A percentile compares a stretch with the other conserved stretches of the same genome.
Evolutionary conservation across 768 basidiomycete genomes (phyloP).

Genomic region (Chiua virens): DNA sequence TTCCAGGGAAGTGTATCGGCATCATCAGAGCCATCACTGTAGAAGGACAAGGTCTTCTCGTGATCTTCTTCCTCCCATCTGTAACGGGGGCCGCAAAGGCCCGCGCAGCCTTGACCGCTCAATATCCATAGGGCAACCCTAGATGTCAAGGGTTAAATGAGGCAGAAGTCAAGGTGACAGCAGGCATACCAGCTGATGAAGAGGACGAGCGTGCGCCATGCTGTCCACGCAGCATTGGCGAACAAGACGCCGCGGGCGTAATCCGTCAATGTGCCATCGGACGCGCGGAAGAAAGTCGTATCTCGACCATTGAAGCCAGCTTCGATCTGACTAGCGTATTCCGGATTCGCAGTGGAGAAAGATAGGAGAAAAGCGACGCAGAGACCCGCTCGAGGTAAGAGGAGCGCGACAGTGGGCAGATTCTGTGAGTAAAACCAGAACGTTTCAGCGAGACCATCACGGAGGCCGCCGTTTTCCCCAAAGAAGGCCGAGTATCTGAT

Average conservation of each 20-base stretch:
- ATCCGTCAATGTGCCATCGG: conserved; percentile 63
- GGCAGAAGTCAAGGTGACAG: neutral
- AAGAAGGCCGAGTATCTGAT: conserved; percentile 71
- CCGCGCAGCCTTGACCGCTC: conserved; percentile 74
- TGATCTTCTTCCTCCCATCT: conserved; percentile 81
- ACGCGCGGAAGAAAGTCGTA: conserved; percentile 66
- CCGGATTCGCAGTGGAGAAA: conserved; percentile 53
- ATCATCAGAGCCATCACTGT: conserved; percentile 46
- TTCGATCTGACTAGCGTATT: conserved; percentile 45
- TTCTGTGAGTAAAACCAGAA: conserved; percentile 86
- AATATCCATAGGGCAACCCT: conserved; percentile 81
- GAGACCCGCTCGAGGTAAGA: conserved; percentile 81
- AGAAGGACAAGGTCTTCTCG: conserved; percentile 55
- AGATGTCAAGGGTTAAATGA: neutral
- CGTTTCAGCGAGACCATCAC: conserved; percentile 75
- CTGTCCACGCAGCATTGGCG: conserved; percentile 80
- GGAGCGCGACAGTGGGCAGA: conserved; percentile 74
- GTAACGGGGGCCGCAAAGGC: conserved; percentile 81
- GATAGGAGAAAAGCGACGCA: conserved; percentile 69
- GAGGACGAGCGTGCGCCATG: conserved; percentile 70
- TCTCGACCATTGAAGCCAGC: conserved; percentile 57
- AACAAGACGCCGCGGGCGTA: conserved; percentile 81
- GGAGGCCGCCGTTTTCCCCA: conserved; percentile 47
- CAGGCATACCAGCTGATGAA: conserved; percentile 59
- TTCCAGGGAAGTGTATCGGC: conserved; percentile 65